Evolutionary conservation across 345 rosid genomes (phyloP).

Genomic region (Citrus sinensis): DNA sequence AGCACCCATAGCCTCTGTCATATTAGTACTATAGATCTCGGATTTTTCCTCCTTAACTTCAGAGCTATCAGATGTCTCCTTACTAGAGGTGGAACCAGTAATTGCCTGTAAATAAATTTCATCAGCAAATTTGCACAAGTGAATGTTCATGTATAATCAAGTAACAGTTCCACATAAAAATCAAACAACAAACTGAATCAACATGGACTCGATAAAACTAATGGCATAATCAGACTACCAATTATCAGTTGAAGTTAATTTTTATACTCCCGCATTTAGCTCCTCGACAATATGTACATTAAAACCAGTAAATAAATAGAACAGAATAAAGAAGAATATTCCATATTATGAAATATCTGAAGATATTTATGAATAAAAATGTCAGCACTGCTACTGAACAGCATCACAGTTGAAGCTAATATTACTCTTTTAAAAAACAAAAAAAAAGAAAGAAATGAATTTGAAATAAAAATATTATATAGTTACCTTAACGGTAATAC

Average conservation of each 20-base stretch:
- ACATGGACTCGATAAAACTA: neutral
- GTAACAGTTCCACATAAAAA: neutral
- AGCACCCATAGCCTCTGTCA: constrained; percentile 99
- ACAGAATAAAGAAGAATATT: neutral
- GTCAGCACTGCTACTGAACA: neutral
- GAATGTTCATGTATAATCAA: neutral
- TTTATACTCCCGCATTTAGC: neutral
- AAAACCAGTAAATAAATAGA: neutral
- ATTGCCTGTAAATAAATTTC: constrained; percentile 43
- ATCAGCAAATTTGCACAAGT: neutral
- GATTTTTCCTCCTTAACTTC: constrained; percentile 58
- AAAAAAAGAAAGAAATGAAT: neutral
- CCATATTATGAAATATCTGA: neutral
- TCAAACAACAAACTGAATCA: neutral
- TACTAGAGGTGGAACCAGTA: constrained; percentile 60
- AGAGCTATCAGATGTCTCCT: constrained; percentile 39
- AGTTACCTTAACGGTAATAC: constrained; percentile 51
- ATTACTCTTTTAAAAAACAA: too few relatives aligned
- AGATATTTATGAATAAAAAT: neutral
- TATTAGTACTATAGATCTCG: constrained; percentile 70
- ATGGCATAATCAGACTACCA: neutral
- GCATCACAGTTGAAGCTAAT: neutral
- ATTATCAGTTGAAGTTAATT: neutral
- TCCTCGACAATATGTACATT: neutral
- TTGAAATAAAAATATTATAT: neutral